phyloP scores from a whole-genome alignment of 345 rosid species.

The Lepidium didymum region DNA sequence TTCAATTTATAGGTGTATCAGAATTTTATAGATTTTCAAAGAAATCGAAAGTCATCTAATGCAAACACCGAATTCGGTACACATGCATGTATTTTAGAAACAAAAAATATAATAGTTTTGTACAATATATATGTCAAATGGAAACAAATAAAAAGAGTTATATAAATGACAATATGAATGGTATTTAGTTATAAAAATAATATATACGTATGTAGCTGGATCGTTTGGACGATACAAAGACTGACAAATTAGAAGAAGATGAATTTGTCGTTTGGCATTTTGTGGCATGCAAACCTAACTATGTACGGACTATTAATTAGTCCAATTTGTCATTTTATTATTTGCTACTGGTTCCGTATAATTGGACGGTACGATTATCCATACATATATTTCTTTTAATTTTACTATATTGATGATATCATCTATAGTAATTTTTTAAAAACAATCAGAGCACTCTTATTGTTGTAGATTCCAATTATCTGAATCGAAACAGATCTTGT shows the following conservation, averaged over 20 bases:
- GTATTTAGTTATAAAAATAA: not conserved
- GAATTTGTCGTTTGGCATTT: constrained; percentile 28
- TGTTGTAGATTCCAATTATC: not conserved
- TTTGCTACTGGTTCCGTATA: constrained; percentile 10
- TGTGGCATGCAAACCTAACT: constrained; percentile 38
- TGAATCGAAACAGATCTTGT: constrained; percentile 4
- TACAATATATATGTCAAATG: constrained; percentile 1
- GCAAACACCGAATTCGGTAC: not conserved
- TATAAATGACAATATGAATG: not conserved
- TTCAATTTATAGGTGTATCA: too few species aligned
- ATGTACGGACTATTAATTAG: constrained; percentile 11
- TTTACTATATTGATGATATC: not conserved
- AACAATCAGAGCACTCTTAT: too few species aligned
- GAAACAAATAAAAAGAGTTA: not conserved
- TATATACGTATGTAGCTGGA: constrained; percentile 1
- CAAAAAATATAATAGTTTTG: not conserved
- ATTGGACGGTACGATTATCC: constrained; percentile 9
- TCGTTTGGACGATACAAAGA: constrained; percentile 18
- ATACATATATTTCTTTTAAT: not conserved
- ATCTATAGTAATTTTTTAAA: too few species aligned
- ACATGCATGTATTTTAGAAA: not conserved
- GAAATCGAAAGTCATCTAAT: not conserved
- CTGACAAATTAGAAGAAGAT: constrained; percentile 28
- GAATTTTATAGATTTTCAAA: not conserved
- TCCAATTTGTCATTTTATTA: not conserved